These are phyloP conservation scores for Mycena sanguinolenta DNA, from an alignment of 768 basidiomycete species.

Conservation along the genomic window DNA sequence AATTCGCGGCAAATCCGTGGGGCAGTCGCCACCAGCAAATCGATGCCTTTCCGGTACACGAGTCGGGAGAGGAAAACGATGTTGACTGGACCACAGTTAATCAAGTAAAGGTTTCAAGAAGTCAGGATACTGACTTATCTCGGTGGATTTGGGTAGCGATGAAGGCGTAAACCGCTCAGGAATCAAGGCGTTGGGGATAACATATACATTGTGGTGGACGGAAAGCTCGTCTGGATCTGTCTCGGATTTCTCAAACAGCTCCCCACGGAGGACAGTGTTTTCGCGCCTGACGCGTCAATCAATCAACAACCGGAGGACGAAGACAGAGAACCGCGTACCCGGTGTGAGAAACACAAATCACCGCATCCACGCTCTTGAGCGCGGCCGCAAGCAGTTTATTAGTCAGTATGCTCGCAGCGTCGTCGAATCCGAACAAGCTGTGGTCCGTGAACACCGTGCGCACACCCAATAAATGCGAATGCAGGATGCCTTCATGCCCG, in stretches of 20 bases:
- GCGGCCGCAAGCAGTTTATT: slow-evolving; percentile 94
- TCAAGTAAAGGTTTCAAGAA: neutral
- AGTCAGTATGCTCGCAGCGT: slow-evolving; percentile 96
- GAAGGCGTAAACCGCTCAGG: slow-evolving; percentile 88
- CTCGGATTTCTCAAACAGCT: slow-evolving; percentile 71
- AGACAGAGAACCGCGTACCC: slow-evolving; percentile 72
- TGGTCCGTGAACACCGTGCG: slow-evolving; percentile 98
- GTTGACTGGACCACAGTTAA: slow-evolving; percentile 73
- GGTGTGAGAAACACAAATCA: slow-evolving; percentile 96
- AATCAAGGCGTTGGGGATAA: slow-evolving; percentile 94
- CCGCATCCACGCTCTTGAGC: slow-evolving; percentile 91
- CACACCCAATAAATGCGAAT: slow-evolving; percentile 88
- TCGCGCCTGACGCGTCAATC: slow-evolving; percentile 77
- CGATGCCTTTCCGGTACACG: slow-evolving; percentile 96
- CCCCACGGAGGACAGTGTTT: slow-evolving; percentile 92
- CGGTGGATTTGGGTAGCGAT: slow-evolving; percentile 53
- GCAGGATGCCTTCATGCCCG: slow-evolving; percentile 93
- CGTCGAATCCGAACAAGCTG: slow-evolving; percentile 95
- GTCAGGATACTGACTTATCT: slow-evolving; percentile 66
- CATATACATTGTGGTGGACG: slow-evolving; percentile 78
- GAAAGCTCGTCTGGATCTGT: slow-evolving; percentile 58
- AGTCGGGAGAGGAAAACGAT: slow-evolving; percentile 92
- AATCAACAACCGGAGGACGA: neutral
- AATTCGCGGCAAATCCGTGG: slow-evolving; percentile 90
- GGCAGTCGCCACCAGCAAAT: slow-evolving; percentile 92